Evolutionary conservation across 73 alveolate genomes (phyloP), one percentile per base, ranked within the genome.

Genomic region (Effrenium voratum): DNA sequence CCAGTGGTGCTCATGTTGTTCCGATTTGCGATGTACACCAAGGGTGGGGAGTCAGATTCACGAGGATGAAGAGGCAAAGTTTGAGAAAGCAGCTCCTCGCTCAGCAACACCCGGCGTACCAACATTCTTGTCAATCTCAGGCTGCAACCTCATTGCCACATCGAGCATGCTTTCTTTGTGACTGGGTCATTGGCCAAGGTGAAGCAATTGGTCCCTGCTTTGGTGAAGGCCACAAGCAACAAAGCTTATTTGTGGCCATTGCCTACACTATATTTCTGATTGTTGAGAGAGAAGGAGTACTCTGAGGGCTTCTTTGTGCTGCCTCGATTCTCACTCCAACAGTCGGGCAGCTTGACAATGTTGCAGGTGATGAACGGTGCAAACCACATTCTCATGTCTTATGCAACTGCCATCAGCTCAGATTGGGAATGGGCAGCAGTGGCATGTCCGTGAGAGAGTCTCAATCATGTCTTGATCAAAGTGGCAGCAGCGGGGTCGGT

Each of bases 211-310:
- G 97, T 90, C 3, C 97, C 97, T 5, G 97, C 97, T 16, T 36
- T 90, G 97, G 97, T 90, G 46, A 90, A 90, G 87, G 82, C 80
- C n/a, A n/a, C n/a, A n/a, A n/a, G n/a, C n/a, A n/a, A n/a, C n/a
- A n/a, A n/a, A n/a, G n/a, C n/a, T n/a, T n/a, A n/a, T n/a, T n/a
- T n/a, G n/a, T n/a, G n/a, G n/a, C n/a, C n/a, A n/a, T n/a, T n/a
- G n/a, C n/a, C n/a, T n/a, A n/a, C n/a, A n/a, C n/a, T n/a, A n/a
- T n/a, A n/a, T n/a, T n/a, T n/a, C n/a, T n/a, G n/a, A n/a, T n/a
- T n/a, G n/a, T n/a, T n/a, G n/a, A n/a, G n/a, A n/a, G n/a, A n/a
- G n/a, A n/a, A n/a, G n/a, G n/a, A n/a, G n/a, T n/a, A n/a, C n/a
- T n/a, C n/a, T n/a, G n/a, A n/a, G n/a, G n/a, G n/a, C n/a, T n/a